Evolutionary conservation across 139 green algal species (phyloP), one percentile per base, ranked within the genome.

Genomic region (Picochlorum costavermella): DNA sequence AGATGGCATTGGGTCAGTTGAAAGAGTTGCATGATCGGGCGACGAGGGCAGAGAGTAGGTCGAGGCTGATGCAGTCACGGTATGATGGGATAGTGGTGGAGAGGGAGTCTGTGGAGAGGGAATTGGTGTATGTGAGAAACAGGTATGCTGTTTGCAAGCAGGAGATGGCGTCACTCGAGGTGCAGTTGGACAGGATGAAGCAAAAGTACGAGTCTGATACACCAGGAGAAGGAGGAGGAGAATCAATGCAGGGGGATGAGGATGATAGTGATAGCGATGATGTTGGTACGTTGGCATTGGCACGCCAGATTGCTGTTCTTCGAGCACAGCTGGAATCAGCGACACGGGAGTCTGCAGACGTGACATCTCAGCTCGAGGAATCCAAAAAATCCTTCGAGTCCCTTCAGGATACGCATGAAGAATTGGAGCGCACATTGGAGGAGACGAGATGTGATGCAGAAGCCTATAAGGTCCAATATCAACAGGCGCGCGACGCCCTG

Each of bases 1-100:
- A 64, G 23, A 64, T 64, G 58, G 58, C 58, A 26, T 8, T 31
- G 20, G 13, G 20, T 29, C 20, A 64, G 5, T 25, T 64, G n/a
- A 29, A 64, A 51, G 25, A 31, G 14, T 25, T 44, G 12, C 58
- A 31, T 6, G 58, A 23, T 17, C n/a, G 40, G 14, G 58, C 58
- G 5, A 17, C 20, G 5, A 25, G 9, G 16, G 58, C 58, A 57
- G 58, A 64, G 14, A 25, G 25, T 23, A 50, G 8, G 14, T 23
- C 58, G 9, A 49, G 58, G 23, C 9, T 50, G 20, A 17, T 31
- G 11, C n/a, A 64, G 58, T 23, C 20, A 14, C 58, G 25, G 20
- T 16, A 6, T 51, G 58, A 28, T 44, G n/a, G n/a, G n/a, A 3
- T 31, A 12, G 12, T n/a, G 23, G 9, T 25, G 25, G 58, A 49